Evolutionary conservation across 352 stramenopile species (phyloP).

Genomic region (Pilasporangium apinafurcum): DNA sequence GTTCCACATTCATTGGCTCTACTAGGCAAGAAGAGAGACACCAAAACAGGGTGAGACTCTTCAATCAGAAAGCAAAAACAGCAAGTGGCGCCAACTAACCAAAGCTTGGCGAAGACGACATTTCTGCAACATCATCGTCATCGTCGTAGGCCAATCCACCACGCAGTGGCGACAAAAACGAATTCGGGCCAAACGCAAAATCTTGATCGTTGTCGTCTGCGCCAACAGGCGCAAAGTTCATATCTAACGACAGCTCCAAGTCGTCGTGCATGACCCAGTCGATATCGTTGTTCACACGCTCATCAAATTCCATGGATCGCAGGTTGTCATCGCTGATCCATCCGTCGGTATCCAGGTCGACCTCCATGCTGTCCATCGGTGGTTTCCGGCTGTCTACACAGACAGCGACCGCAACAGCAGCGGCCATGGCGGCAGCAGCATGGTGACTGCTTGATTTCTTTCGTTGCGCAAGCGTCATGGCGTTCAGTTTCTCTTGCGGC

Average conservation of each 20-base stretch:
- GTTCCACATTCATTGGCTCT: slow-evolving; percentile 40
- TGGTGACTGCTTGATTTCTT: too few relatives aligned
- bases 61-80: slow-evolving; percentile 28
- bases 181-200: slow-evolving; percentile 51
- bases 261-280: slow-evolving; percentile 77
- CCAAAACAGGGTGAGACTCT: slow-evolving; percentile 14
- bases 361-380: slow-evolving; percentile 21
- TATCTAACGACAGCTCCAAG: slow-evolving; percentile 44
- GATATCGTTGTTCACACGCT: slow-evolving; percentile 73
- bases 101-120: slow-evolving; percentile 42
- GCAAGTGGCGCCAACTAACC: slow-evolving; percentile 52
- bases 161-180: slow-evolving; percentile 50
- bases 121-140: slow-evolving; percentile 8
- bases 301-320: slow-evolving; percentile 66
- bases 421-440: slow-evolving; percentile 10
- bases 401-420: slow-evolving; percentile 1
- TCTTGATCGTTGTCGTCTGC: slow-evolving; percentile 42
- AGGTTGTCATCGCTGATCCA: slow-evolving; percentile 83
- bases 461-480: slow-evolving; percentile 21
- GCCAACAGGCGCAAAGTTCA: slow-evolving; percentile 41
- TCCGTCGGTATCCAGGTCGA: slow-evolving; percentile 38
- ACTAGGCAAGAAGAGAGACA: slow-evolving; percentile 4
- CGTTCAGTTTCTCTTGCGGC: slow-evolving; percentile 61
- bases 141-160: slow-evolving; percentile 43
- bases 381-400: slow-evolving; percentile 21